phyloP scores from a whole-genome alignment of 2,329 filamentous ascomycete genomes.

The Fusarium torreyae region DNA sequence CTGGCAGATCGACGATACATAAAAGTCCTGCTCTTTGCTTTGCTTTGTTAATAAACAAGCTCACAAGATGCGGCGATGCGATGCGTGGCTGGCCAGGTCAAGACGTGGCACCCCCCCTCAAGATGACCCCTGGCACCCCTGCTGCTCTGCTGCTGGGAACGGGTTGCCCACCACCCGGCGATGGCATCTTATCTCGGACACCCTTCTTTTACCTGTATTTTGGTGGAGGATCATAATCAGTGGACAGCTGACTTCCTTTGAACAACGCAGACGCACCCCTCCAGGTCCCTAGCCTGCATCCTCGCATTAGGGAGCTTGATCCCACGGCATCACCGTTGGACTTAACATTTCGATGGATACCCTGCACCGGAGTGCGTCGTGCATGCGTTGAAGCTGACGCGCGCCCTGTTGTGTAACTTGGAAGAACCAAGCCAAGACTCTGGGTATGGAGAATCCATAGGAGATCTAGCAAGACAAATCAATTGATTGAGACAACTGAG shows the following conservation, averaged over 20 bases:
- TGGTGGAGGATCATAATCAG: too few species aligned
- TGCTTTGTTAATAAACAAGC: constrained; percentile 10
- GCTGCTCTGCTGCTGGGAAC: constrained; percentile 14
- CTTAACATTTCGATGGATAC: constrained; percentile 9
- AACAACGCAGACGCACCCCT: constrained; percentile 42
- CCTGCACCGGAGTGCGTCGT: constrained; percentile 26
- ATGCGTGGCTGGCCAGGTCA: constrained; percentile 29
- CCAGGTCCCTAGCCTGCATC: constrained; percentile 10
- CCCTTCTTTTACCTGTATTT: constrained; percentile 3
- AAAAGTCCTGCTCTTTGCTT: constrained; percentile 4
- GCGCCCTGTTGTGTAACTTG: constrained; percentile 40
- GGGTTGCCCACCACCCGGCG: constrained; percentile 25
- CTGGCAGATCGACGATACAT: constrained; percentile 44
- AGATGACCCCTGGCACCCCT: constrained; percentile 13
- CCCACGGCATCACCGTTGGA: constrained; percentile 46
- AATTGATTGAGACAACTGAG: constrained; percentile 9
- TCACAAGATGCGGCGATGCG: constrained; percentile 10
- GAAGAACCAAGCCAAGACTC: constrained; percentile 4
- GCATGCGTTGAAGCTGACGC: constrained; percentile 44
- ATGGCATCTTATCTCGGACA: constrained; percentile 41
- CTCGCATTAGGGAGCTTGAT: constrained; percentile 28
- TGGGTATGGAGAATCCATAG: not conserved
- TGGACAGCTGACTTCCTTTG: constrained; percentile 29
- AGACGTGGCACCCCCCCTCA: constrained; percentile 34
- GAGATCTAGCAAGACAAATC: constrained; percentile 15